Percentiles rank a stretch among this genome's conserved stretches.
Evolutionary conservation across 2,329 filamentous ascomycete species (phyloP).

Genomic region (Cladosporium halotolerans): DNA sequence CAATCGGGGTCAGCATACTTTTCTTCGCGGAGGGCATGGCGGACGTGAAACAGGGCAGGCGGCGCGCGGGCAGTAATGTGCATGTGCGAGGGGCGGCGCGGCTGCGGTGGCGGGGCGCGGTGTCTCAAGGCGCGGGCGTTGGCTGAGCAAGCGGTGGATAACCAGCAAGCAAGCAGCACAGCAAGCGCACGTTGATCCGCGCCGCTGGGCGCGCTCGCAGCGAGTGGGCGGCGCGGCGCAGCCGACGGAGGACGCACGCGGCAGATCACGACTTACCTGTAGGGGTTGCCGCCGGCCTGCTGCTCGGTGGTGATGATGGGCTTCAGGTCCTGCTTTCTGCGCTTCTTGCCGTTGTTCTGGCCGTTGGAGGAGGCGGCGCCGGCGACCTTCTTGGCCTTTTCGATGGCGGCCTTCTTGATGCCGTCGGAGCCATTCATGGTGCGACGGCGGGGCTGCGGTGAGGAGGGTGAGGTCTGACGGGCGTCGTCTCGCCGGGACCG

Average conservation of each 20-base stretch:
- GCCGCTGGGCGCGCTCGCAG: no score
- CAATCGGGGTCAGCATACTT: constrained; percentile 21
- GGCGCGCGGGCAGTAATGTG: constrained; percentile 5
- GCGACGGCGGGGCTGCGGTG: constrained; percentile 8
- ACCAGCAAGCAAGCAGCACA: background rate
- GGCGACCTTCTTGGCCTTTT: constrained; percentile 60
- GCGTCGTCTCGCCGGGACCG: background rate
- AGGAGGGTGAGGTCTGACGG: background rate
- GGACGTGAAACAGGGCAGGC: background rate
- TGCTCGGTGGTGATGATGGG: constrained; percentile 68
- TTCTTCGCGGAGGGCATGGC: constrained; percentile 7
- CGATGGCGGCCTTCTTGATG: constrained; percentile 58
- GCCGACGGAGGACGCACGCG: no score
- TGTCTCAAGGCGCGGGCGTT: constrained; percentile 7
- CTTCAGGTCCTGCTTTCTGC: constrained; percentile 65
- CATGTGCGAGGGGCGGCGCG: constrained; percentile 1
- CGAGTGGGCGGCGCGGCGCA: no score
- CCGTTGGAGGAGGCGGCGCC: constrained; percentile 45
- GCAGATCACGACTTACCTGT: constrained; percentile 33
- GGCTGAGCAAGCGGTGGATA: constrained; percentile 1
- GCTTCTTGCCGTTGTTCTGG: constrained; percentile 54
- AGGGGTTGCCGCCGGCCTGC: constrained; percentile 42
- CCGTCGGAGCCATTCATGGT: constrained; percentile 57
- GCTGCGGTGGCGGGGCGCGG: constrained; percentile 4
- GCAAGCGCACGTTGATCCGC: background rate